phyloP scores from a whole-genome alignment of 176 grass and related monocot species.

The Olyra latifolia region DNA sequence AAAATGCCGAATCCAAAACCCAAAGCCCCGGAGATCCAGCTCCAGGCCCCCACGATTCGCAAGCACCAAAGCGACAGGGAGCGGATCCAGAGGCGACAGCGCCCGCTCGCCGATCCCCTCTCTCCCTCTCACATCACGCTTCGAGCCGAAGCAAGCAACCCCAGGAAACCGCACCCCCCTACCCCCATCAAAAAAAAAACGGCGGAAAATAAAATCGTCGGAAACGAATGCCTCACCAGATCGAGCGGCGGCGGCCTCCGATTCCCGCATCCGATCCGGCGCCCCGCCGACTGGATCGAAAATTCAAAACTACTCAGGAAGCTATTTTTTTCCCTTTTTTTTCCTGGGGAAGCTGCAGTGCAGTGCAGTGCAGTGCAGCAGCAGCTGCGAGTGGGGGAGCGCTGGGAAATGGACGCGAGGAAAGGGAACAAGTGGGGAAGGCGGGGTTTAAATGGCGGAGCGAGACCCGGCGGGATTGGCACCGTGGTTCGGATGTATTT shows the following conservation, averaged over 20 bases:
- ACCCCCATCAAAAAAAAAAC: not conserved
- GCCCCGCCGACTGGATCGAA: constrained; percentile 18
- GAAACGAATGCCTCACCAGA: constrained; percentile 51
- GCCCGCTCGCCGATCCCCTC: constrained; percentile 31
- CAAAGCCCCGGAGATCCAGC: constrained; percentile 56
- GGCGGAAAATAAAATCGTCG: constrained; percentile 1
- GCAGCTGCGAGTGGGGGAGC: constrained; percentile 21
- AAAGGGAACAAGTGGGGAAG: constrained; percentile 40
- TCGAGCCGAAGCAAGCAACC: constrained; percentile 37
- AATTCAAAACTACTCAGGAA: constrained; percentile 16
- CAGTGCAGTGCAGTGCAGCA: no score
- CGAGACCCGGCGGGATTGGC: not conserved
- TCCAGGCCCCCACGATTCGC: constrained; percentile 28
- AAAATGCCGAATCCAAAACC: constrained; percentile 16
- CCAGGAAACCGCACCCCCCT: constrained; percentile 1
- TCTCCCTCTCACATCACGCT: constrained; percentile 16
- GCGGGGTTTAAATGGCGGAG: constrained; percentile 43
- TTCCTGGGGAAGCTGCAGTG: constrained; percentile 7
- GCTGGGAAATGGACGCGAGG: constrained; percentile 35
- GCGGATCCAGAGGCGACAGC: constrained; percentile 45
- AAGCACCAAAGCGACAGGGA: constrained; percentile 27
- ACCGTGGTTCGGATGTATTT: constrained; percentile 31
- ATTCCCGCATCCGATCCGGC: constrained; percentile 37
- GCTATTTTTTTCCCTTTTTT: not conserved
- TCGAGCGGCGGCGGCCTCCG: constrained; percentile 43